These are phyloP conservation scores for Magnusiomyces clavatus DNA, from an alignment of 1,139 yeast genomes.

Conservation along the genomic window DNA sequence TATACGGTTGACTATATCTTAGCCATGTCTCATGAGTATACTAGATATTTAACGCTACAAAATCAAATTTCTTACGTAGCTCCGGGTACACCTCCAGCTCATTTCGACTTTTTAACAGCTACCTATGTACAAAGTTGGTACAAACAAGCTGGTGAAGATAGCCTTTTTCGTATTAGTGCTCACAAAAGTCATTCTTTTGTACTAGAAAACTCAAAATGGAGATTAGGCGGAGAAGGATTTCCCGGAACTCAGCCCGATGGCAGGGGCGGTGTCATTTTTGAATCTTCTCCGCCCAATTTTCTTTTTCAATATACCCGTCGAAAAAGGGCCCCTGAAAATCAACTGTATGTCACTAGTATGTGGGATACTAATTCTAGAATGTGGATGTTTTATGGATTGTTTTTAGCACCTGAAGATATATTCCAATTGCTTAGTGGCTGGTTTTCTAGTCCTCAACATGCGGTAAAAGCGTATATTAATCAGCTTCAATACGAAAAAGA, in stretches of 20 bases:
- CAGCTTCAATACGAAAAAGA: neutral
- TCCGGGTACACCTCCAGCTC: no score
- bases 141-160: slow-evolving; percentile 9
- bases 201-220: slow-evolving; percentile 1
- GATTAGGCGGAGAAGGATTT: slow-evolving; percentile 4
- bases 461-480: no score
- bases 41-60: neutral
- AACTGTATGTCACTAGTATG: slow-evolving; percentile 4
- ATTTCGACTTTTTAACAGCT: neutral
- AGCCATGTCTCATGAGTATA: slow-evolving; percentile 10
- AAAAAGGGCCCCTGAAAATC: slow-evolving; percentile 3
- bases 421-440: neutral
- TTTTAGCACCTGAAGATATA: slow-evolving; percentile 8
- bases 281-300: neutral
- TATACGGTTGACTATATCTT: slow-evolving; percentile 6
- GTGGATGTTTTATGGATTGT: slow-evolving; percentile 6
- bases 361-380: slow-evolving; percentile 6
- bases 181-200: slow-evolving; percentile 9
- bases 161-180: slow-evolving; percentile 9
- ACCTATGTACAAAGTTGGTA: slow-evolving; percentile 1
- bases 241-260: slow-evolving; percentile 3
- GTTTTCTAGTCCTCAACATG: no score
- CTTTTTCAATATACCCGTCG: neutral
- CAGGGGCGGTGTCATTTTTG: neutral
- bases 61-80: no score